These are phyloP conservation scores for Neofusicoccum sp. DNA, from an alignment of 2,329 filamentous ascomycete species.

Conservation along the genomic window DNA sequence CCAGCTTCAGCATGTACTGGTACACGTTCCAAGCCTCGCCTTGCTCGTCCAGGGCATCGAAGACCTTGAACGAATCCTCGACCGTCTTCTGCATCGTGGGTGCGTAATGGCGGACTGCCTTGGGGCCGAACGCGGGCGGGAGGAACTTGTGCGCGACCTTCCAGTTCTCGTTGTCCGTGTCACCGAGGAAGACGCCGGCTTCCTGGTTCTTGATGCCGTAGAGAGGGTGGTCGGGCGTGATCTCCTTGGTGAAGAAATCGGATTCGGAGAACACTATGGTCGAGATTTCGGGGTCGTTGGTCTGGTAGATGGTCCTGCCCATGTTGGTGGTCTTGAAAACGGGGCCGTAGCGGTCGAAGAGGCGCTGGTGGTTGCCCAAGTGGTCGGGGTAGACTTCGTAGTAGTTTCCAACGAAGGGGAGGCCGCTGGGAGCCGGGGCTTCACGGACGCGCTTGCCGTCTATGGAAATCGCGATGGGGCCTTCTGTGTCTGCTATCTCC, in stretches of 20 bases:
- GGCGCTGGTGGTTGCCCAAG: constrained; percentile 45
- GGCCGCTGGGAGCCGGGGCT: constrained; percentile 39
- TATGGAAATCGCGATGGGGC: constrained; percentile 45
- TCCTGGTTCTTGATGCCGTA: constrained; percentile 35
- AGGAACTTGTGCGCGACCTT: constrained; percentile 62
- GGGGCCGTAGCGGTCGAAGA: constrained; percentile 43
- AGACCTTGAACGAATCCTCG: constrained; percentile 53
- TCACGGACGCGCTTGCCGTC: constrained; percentile 54
- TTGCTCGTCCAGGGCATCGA: constrained; percentile 52
- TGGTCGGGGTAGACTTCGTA: constrained; percentile 46
- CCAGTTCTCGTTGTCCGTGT: constrained; percentile 57
- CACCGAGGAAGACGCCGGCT: constrained; percentile 39
- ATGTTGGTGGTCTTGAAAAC: constrained; percentile 43
- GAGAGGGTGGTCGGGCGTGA: constrained; percentile 34
- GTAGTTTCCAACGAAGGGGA: constrained; percentile 42
- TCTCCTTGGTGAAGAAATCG: constrained; percentile 48
- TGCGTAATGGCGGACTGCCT: constrained; percentile 63
- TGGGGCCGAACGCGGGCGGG: constrained; percentile 60
- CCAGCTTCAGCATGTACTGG: constrained; percentile 54
- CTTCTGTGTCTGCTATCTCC: constrained; percentile 25
- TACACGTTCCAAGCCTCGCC: constrained; percentile 52
- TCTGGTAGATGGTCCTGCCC: constrained; percentile 38
- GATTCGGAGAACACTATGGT: constrained; percentile 37
- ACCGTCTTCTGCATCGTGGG: constrained; percentile 61
- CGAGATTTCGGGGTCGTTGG: constrained; percentile 41